Conservation (phyloP, 2,329 filamentous ascomycete genomes). For the Trichophyton simii region DNA sequence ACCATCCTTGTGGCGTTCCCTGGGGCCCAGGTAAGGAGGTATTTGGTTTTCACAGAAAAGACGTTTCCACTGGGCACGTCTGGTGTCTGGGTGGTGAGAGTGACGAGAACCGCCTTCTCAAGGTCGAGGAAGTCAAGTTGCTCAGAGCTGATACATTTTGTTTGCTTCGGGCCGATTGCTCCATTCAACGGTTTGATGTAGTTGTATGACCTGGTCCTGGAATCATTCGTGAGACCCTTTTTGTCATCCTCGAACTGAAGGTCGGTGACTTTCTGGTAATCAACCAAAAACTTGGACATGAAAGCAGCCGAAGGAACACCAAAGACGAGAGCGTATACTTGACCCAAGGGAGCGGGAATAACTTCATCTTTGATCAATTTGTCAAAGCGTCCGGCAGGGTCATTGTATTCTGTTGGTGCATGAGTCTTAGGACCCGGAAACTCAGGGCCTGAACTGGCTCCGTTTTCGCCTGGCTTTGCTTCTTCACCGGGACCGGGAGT, state of each 20-base stretch:
- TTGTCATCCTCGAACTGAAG: constrained; percentile 72
- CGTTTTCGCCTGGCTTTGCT: constrained; percentile 35
- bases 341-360: constrained; percentile 76
- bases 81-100: constrained; percentile 72
- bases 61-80: constrained; percentile 91
- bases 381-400: constrained; percentile 67
- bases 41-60: constrained; percentile 84
- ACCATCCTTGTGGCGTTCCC: constrained; percentile 74
- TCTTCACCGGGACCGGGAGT: constrained; percentile 23
- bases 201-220: constrained; percentile 59
- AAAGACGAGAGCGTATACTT: constrained; percentile 80
- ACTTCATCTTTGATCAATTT: constrained; percentile 73
- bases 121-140: constrained; percentile 73
- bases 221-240: constrained; percentile 61
- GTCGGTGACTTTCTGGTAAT: constrained; percentile 83
- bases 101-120: constrained; percentile 75
- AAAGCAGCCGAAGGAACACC: constrained; percentile 66
- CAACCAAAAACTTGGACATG: constrained; percentile 74
- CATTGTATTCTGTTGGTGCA: constrained; percentile 71
- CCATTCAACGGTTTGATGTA: constrained; percentile 86
- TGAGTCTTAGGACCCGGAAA: constrained; percentile 80
- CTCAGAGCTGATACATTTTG: constrained; percentile 83
- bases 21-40: constrained; percentile 86
- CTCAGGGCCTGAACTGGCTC: constrained; percentile 38
- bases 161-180: constrained; percentile 81